Base-by-base conservation (phyloP, 345 rosid species). In the Heritiera fomes region DNA sequence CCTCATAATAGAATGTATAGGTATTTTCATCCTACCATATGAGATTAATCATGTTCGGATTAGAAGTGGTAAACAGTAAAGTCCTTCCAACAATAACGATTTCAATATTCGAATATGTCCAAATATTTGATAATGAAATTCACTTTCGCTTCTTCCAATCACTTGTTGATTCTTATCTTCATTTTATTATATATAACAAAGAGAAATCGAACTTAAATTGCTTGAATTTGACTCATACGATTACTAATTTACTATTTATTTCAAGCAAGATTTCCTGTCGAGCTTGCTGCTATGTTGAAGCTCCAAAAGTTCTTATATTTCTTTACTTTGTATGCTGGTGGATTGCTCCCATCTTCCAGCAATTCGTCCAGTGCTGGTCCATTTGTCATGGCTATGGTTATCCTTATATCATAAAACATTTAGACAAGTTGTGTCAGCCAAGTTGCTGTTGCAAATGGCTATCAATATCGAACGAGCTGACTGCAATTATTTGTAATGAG, bases 351-450 rank as follows among this genome's bases (percentile, higher is more conserved):
- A 0, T 40, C 14, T 6, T 78, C 85, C 14, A 83, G 9, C 47
- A 88, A 73, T 79, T 84, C 49, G 40, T 90, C 85, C 1, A 81
- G 61, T 6, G 93, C 85, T 6, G 93, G 89, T 55, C 90, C 93
- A 9, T 79, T 65, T 14, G 72, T 73, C 40, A 75, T 8, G 7
- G 79, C 86, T 13, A 87, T 40, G 5, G 89, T 84, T 38, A 90
- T 81, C 80, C 89, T 84, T 12, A 81, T 69, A 14, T 4, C 79
- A 23, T 23, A 23, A 45, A 45, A 15, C n/a, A 59, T 59, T 59
- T 6, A 59, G 11, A 49, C 20, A 20, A 59, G 3, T 58, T 58
- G 30, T n/a, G 28, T 58, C 20, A 58, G 28, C 28, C 12, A 58
- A 55, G 1, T 18, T 17, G 28, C 23, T 1, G 9, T 15, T 55